Evolutionary conservation across 805 yeast genomes (phyloP).

Genomic region (Tetrapisispora nanseiensis): DNA sequence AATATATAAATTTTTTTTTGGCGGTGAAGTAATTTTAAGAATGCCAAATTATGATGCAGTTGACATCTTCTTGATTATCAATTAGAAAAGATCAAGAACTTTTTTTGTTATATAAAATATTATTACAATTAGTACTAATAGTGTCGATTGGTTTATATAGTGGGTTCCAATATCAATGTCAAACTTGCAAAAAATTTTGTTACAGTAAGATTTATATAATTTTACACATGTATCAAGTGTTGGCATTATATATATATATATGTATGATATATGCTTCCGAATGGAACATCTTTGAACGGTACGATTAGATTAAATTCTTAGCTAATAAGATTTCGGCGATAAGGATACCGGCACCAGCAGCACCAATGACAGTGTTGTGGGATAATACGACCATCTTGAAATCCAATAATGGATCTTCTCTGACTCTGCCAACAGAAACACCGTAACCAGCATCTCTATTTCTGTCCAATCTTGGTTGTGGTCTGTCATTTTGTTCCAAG

Average conservation of each 20-base stretch:
- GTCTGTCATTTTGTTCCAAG: conserved; percentile 84
- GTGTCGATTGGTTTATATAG: too few species aligned
- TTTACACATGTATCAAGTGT: too few species aligned
- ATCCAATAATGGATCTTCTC: conserved; percentile 89
- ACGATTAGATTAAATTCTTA: conserved; percentile 57
- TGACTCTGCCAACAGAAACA: conserved; percentile 87
- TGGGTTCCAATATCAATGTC: too few species aligned
- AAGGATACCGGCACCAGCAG: conserved; percentile 96
- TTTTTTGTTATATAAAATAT: too few species aligned
- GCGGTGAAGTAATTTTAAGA: not conserved
- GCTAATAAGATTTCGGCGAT: conserved; percentile 85
- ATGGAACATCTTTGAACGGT: not conserved
- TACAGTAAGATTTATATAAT: too few species aligned
- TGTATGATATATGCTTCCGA: not conserved
- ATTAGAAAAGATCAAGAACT: too few species aligned
- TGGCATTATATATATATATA: too few species aligned
- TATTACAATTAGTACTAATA: too few species aligned
- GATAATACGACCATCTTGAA: conserved; percentile 95
- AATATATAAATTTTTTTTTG: too few species aligned
- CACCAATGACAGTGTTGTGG: conserved; percentile 95
- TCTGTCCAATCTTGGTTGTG: conserved; percentile 96
- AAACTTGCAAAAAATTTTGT: too few species aligned
- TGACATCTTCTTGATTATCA: too few species aligned
- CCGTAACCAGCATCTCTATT: conserved; percentile 91
- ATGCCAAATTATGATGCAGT: too few species aligned